Conservation (phyloP, 257 asterid genomes). For the Ocimum tenuiflorum region DNA sequence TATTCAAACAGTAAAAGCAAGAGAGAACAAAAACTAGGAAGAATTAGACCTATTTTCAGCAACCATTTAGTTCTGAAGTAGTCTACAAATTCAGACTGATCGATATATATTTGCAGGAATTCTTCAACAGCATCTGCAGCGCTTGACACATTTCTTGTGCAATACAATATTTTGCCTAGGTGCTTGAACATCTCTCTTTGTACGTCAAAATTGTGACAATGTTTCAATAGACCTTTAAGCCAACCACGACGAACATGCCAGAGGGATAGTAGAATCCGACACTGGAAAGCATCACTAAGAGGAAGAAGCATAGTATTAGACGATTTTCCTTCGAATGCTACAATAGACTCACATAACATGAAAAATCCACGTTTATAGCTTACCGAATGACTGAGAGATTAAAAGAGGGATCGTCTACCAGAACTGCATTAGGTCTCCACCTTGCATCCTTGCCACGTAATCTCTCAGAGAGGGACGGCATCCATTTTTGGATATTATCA, state of each 20-base stretch:
- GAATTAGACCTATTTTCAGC: slow-evolving; percentile 31
- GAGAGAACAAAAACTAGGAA: not conserved
- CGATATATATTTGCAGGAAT: slow-evolving; percentile 38
- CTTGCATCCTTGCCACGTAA: slow-evolving; percentile 33
- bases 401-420: slow-evolving; percentile 37
- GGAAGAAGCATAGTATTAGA: not conserved
- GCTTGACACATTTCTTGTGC: slow-evolving; percentile 34
- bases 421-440: slow-evolving; percentile 42
- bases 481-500: slow-evolving; percentile 31
- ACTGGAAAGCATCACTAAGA: slow-evolving; percentile 39
- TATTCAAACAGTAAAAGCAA: not conserved
- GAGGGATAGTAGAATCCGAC: slow-evolving; percentile 38
- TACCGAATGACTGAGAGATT: slow-evolving; percentile 33
- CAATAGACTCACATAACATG: not conserved
- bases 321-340: not conserved
- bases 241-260: slow-evolving; percentile 49
- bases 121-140: slow-evolving; percentile 35
- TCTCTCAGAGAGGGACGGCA: slow-evolving; percentile 32
- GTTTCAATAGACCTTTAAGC: slow-evolving; percentile 36
- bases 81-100: slow-evolving; percentile 38
- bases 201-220: slow-evolving; percentile 34
- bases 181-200: slow-evolving; percentile 49
- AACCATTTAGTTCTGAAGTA: slow-evolving; percentile 36
- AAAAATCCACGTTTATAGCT: not conserved
- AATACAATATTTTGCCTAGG: slow-evolving; percentile 40